Percentiles rank a stretch among this genome's conserved stretches.
Conservation (phyloP, 768 basidiomycete species). For the Suillus occidentalis region DNA sequence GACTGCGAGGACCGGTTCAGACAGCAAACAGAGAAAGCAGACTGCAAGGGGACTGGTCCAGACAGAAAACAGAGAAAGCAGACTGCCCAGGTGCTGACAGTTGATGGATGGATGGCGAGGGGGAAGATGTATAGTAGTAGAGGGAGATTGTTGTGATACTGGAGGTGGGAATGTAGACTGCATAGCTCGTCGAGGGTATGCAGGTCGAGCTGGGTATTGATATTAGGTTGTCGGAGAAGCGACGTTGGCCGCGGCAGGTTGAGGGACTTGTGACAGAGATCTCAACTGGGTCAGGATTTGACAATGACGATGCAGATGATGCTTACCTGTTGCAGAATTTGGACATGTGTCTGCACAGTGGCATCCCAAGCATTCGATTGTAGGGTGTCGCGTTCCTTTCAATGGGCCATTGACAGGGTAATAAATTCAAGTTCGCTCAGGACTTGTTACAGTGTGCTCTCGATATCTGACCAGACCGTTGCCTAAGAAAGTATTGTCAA, state of each 20-base stretch:
- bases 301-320: background rate
- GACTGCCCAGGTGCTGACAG: too few relatives aligned
- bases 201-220: too few relatives aligned
- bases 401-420: too few relatives aligned
- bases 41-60: too few relatives aligned
- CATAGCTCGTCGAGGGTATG: too few relatives aligned
- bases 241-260: constrained; percentile 24
- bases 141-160: constrained; percentile 32
- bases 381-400: constrained; percentile 29
- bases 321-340: constrained; percentile 78
- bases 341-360: constrained; percentile 66
- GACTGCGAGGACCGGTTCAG: too few relatives aligned
- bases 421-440: constrained; percentile 78
- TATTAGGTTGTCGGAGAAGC: too few relatives aligned
- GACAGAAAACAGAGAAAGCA: too few relatives aligned
- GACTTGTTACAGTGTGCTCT: constrained; percentile 60
- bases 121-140: constrained; percentile 29
- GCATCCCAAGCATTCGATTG: constrained; percentile 75
- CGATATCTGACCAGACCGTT: constrained; percentile 50
- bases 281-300: constrained; percentile 76
- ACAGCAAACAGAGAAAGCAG: too few relatives aligned
- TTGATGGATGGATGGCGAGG: constrained; percentile 10
- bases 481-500: constrained; percentile 24
- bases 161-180: constrained; percentile 22
- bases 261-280: constrained; percentile 50